Evolutionary conservation across 1,284 basidiomycete genomes (phyloP).

Genomic region (Cystobasidium sp.): DNA sequence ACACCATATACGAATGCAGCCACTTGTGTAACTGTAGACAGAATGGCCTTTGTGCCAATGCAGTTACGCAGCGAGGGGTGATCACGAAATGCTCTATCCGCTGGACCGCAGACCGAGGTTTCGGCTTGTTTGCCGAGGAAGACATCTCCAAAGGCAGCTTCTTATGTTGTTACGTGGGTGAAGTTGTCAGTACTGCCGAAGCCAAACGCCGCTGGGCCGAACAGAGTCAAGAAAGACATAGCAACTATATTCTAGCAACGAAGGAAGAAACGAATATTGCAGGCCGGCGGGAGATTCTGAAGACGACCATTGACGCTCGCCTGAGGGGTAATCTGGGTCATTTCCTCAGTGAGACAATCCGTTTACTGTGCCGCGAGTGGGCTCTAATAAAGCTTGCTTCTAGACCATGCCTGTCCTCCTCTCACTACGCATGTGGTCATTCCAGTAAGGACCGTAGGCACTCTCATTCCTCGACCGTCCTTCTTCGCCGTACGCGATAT

Average conservation of each 20-base stretch:
- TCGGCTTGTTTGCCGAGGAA: conserved; percentile 35
- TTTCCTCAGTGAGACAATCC: conserved; percentile 32
- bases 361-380: too few relatives aligned
- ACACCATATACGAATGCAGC: conserved; percentile 38
- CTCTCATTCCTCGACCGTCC: conserved; percentile 26
- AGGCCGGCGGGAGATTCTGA: conserved; percentile 7
- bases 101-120: conserved; percentile 13
- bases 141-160: conserved; percentile 31
- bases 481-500: conserved; percentile 40
- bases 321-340: conserved; percentile 24
- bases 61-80: background rate
- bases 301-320: conserved; percentile 28
- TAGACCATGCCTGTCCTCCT: conserved; percentile 44
- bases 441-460: conserved; percentile 29
- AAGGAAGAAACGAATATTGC: conserved; percentile 14
- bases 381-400: background rate
- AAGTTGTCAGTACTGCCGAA: conserved; percentile 32
- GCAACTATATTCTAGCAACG: conserved; percentile 38
- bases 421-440: conserved; percentile 32
- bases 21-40: conserved; percentile 3
- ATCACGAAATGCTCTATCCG: background rate
- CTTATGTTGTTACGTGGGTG: conserved; percentile 39
- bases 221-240: background rate
- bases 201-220: conserved; percentile 12
- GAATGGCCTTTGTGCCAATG: background rate